Percentiles rank a stretch among this genome's conserved stretches.
Evolutionary conservation across 192 early-diverging fungal species (phyloP).

Genomic region (Backusella tuberculispora): DNA sequence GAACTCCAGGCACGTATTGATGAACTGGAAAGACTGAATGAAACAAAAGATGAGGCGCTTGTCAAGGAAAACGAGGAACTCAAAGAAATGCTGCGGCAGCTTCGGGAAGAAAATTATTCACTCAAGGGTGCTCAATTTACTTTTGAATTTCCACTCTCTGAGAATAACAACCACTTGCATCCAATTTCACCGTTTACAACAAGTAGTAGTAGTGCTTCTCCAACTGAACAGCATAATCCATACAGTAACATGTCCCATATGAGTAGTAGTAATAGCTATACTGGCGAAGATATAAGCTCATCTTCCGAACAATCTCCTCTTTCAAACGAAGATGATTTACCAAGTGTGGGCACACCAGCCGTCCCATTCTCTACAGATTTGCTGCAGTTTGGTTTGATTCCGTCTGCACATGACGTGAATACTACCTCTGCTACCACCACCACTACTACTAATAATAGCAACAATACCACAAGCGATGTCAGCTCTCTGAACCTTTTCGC

Average conservation of each 20-base stretch:
- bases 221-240: neutral
- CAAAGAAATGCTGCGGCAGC: slow-evolving; percentile 54
- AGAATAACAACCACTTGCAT: neutral
- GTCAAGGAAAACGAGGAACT: slow-evolving; percentile 54
- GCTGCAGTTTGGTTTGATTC: slow-evolving; percentile 14
- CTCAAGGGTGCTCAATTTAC: slow-evolving; percentile 60
- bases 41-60: slow-evolving; percentile 50
- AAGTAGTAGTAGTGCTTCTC: slow-evolving; percentile 19
- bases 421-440: neutral
- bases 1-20: slow-evolving; percentile 78
- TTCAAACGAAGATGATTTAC: slow-evolving; percentile 25
- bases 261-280: slow-evolving; percentile 2
- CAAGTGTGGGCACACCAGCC: slow-evolving; percentile 11
- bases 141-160: slow-evolving; percentile 52
- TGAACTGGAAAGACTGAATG: slow-evolving; percentile 63
- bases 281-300: slow-evolving; percentile 7
- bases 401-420: neutral
- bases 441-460: too few relatives aligned
- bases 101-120: slow-evolving; percentile 59
- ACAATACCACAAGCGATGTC: neutral
- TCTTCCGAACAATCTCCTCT: slow-evolving; percentile 9
- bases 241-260: neutral
- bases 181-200: neutral
- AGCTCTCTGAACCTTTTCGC: neutral
- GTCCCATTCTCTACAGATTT: neutral